Percentiles rank a stretch among this genome's conserved stretches.
Evolutionary conservation across 306 rosid genomes (phyloP).

Genomic region (Prunus fruticosa): DNA sequence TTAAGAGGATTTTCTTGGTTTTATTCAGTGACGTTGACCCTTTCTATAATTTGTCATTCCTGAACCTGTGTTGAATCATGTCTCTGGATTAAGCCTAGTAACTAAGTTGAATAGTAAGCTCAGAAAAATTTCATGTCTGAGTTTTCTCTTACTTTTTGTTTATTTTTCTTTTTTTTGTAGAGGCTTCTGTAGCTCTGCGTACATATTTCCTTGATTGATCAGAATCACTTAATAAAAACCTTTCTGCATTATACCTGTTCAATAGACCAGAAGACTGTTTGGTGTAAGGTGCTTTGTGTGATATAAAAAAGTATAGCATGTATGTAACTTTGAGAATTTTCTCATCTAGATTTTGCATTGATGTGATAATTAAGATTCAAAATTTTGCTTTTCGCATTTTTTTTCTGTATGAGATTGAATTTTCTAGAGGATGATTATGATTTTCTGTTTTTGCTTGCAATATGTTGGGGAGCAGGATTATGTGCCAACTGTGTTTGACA

Average conservation of each 20-base stretch:
- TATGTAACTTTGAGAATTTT: neutral
- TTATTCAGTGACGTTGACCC: neutral
- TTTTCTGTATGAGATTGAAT: slow-evolving; percentile 10
- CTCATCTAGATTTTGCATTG: neutral
- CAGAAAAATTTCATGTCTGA: neutral
- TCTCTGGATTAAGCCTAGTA: neutral
- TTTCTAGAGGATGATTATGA: slow-evolving; percentile 18
- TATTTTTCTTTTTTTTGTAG: neutral
- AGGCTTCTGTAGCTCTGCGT: neutral
- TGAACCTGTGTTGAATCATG: neutral
- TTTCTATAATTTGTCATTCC: slow-evolving; percentile 8
- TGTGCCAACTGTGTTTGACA: slow-evolving; percentile 96
- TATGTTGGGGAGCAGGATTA: slow-evolving; percentile 65
- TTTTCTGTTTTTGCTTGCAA: slow-evolving; percentile 28
- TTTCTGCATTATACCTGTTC: neutral
- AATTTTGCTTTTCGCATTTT: neutral
- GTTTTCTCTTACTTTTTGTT: neutral
- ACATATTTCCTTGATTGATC: neutral
- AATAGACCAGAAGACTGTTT: neutral
- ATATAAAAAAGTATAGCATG: neutral
- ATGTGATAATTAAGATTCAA: neutral
- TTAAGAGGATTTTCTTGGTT: neutral
- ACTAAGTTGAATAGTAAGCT: neutral
- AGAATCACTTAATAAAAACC: neutral
- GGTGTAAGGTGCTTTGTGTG: neutral